Conservation (phyloP, 164 flowering plant genomes). For the Litsea cubeba region DNA sequence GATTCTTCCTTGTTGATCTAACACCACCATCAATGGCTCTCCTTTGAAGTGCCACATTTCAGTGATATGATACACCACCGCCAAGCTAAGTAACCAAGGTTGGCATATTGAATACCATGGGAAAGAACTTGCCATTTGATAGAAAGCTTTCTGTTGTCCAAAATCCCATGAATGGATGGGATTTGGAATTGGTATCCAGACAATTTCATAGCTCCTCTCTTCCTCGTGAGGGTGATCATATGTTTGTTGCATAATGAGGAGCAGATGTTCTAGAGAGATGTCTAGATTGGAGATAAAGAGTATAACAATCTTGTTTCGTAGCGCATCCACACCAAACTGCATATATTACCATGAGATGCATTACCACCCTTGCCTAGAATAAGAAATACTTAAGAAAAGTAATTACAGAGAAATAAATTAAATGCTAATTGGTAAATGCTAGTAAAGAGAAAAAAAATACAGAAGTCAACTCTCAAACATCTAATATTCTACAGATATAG, state of each 20-base stretch:
- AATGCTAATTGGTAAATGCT: neutral
- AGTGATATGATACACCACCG: slow-evolving; percentile 39
- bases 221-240: slow-evolving; percentile 26
- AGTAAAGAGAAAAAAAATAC: neutral
- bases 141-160: slow-evolving; percentile 29
- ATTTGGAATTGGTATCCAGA: slow-evolving; percentile 67
- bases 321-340: slow-evolving; percentile 46
- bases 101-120: slow-evolving; percentile 59
- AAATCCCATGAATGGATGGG: slow-evolving; percentile 39
- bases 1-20: slow-evolving; percentile 53
- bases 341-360: neutral
- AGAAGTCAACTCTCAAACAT: neutral
- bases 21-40: slow-evolving; percentile 58
- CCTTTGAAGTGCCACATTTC: slow-evolving; percentile 44
- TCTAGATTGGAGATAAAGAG: slow-evolving; percentile 63
- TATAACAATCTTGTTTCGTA: slow-evolving; percentile 53
- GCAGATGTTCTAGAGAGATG: slow-evolving; percentile 35
- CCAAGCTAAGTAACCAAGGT: slow-evolving; percentile 49
- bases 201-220: slow-evolving; percentile 36
- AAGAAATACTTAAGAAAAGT: neutral
- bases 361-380: neutral
- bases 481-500: neutral
- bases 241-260: slow-evolving; percentile 47
- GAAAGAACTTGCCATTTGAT: slow-evolving; percentile 41
- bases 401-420: neutral